Base-by-base conservation (phyloP, 2,329 filamentous ascomycete genomes). In the Ophiosphaerella narmari region DNA sequence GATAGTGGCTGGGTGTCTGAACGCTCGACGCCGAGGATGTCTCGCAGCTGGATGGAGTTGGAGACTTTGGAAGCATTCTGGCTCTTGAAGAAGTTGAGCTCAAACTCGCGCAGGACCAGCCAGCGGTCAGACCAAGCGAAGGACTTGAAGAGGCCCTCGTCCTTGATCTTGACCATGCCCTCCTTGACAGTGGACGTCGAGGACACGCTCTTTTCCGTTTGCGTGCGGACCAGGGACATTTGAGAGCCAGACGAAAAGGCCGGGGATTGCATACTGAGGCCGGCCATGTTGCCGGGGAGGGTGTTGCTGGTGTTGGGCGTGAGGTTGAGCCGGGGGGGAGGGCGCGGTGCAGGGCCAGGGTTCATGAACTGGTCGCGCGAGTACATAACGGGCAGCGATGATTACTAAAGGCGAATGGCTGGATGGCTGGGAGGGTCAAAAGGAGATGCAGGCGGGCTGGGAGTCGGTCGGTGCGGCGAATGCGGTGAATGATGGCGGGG, bases 81-180 rank as follows among this genome's bases (percentile, higher is more conserved):
- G 54, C 85, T 88, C 78, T 97, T 99, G 78, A 96, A 85, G 67
- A 99, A 97, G 68, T 97, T 94, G 36, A 99, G 83, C 52, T 91
- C 88, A 68, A 92, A 92, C 74, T 97, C 95, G 69, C 93, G 88
- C 59, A 99, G 79, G 52, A 97, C 90, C 48, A 99, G 80, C 73
- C 89, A 97, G 70, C 93, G 91, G 73, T 94, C 89, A 70, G 93
- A 94, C 93, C 90, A 95, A 50, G 80, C 77, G 86, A 88, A 51
- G 86, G 91, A 77, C 66, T 87, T 86, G 77, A 97, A 85, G 66
- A 95, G 84, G 77, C 90, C 84, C 75, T 92, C 92, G 74, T 97
- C 94, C 79, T 97, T 97, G 71, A 93, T 88, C 48, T 87, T 87
- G 32, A 89, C 89, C 81, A 85, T 89, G 52, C 89, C 90, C 68